Conservation (phyloP, 2,329 filamentous ascomycete species). For the Hypoxylon sp. region DNA sequence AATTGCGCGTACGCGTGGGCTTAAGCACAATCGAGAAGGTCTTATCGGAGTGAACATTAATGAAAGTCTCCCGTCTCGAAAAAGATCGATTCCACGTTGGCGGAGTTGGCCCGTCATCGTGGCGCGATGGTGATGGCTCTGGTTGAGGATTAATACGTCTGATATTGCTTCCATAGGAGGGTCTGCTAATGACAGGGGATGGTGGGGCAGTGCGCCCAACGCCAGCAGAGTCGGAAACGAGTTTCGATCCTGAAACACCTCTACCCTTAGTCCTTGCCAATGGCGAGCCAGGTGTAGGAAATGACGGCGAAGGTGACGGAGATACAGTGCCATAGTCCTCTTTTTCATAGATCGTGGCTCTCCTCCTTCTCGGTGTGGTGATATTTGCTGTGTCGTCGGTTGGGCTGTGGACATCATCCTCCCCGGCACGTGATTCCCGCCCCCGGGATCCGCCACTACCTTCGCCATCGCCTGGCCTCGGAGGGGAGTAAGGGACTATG, state of each 20-base stretch:
- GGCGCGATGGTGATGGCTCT: conserved; percentile 43
- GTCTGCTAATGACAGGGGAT: conserved; percentile 57
- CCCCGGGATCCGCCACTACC: conserved; percentile 44
- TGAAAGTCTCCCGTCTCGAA: conserved; percentile 61
- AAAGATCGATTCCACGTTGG: conserved; percentile 52
- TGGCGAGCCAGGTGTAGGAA: conserved; percentile 54
- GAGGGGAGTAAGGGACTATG: conserved; percentile 65
- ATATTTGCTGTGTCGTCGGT: conserved; percentile 38
- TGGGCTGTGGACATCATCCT: conserved; percentile 39
- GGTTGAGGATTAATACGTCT: conserved; percentile 58
- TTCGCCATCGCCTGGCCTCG: conserved; percentile 54
- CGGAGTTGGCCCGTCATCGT: conserved; percentile 48
- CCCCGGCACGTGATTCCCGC: conserved; percentile 38
- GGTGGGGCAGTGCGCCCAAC: conserved; percentile 55
- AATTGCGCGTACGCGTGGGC: conserved; percentile 46
- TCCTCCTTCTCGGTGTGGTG: conserved; percentile 46
- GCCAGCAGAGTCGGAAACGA: conserved; percentile 55
- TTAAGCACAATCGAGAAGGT: conserved; percentile 68
- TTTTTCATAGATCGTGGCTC: conserved; percentile 45
- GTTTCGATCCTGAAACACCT: conserved; percentile 64
- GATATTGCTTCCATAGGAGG: conserved; percentile 59
- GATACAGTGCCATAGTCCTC: conserved; percentile 52
- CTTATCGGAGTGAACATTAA: conserved; percentile 70
- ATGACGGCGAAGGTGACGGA: conserved; percentile 53
- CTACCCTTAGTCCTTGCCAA: conserved; percentile 58